Evolutionary conservation across 2,329 filamentous ascomycete species (phyloP).

Genomic region (Penicillium sp.): DNA sequence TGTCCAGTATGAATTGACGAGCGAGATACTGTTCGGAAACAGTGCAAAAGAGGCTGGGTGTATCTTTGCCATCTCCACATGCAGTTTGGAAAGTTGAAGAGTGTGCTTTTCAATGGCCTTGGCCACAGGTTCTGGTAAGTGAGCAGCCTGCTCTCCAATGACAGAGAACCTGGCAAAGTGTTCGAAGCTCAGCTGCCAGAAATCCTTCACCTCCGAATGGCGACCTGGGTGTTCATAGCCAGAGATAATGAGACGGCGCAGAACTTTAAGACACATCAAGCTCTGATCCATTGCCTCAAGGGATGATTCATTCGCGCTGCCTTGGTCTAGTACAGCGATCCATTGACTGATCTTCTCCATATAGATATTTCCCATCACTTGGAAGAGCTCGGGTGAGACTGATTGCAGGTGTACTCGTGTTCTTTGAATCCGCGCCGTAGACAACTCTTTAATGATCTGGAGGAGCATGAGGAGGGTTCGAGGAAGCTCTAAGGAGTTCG

Average conservation of each 20-base stretch:
- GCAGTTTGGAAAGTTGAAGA: constrained; percentile 86
- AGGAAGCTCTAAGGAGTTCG: constrained; percentile 64
- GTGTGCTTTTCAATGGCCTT: constrained; percentile 78
- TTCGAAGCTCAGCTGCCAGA: constrained; percentile 75
- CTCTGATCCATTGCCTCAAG: constrained; percentile 71
- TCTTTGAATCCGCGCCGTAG: constrained; percentile 71
- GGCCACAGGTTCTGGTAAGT: constrained; percentile 53
- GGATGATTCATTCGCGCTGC: constrained; percentile 58
- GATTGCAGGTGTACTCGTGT: constrained; percentile 75
- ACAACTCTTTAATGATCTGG: constrained; percentile 85
- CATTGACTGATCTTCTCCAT: constrained; percentile 68
- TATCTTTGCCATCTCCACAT: constrained; percentile 75
- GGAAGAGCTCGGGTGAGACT: constrained; percentile 79
- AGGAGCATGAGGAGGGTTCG: constrained; percentile 75
- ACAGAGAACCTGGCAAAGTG: constrained; percentile 76
- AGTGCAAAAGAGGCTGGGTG: constrained; percentile 82
- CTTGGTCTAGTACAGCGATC: constrained; percentile 60
- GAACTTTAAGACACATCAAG: constrained; percentile 71
- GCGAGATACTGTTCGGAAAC: constrained; percentile 72
- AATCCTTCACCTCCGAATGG: constrained; percentile 70
- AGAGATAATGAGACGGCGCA: constrained; percentile 73
- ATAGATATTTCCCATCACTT: constrained; percentile 75
- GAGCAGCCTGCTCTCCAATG: constrained; percentile 50
- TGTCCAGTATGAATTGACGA: constrained; percentile 82
- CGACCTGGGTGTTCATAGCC: constrained; percentile 83